phyloP scores from a whole-genome alignment of 192 early-diverging fungal species.

The Linnemannia elongata region DNA sequence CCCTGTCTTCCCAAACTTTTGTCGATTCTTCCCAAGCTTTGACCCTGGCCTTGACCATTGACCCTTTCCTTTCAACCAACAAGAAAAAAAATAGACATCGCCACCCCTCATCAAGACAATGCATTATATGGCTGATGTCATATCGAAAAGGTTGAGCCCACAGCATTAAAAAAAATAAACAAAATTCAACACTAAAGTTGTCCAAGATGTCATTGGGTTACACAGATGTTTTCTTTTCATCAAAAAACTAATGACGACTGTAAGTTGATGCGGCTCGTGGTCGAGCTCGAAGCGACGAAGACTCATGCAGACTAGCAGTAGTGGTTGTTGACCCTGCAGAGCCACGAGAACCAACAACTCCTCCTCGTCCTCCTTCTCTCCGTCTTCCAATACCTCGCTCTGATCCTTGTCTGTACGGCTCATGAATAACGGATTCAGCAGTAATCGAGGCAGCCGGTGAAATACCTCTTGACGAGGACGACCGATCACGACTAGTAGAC shows the following conservation, averaged over 20 bases:
- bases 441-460: not conserved
- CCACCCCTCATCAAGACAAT: no score
- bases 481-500: not conserved
- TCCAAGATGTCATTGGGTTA: not conserved
- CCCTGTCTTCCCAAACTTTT: not conserved
- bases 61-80: not conserved
- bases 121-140: slow-evolving; percentile 1
- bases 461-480: not conserved
- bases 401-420: not conserved
- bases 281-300: slow-evolving; percentile 16
- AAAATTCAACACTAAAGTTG: not conserved
- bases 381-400: not conserved
- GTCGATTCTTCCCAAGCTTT: no score
- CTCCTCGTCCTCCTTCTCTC: not conserved
- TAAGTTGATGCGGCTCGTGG: not conserved
- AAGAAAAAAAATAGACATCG: no score
- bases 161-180: not conserved
- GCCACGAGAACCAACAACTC: not conserved
- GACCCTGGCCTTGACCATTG: not conserved
- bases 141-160: not conserved
- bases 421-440: slow-evolving; percentile 2
- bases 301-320: slow-evolving; percentile 12
- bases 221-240: not conserved
- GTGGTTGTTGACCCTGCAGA: slow-evolving; percentile 12
- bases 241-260: slow-evolving; percentile 21